phyloP scores from a whole-genome alignment of 371 early-diverging fungal species.

The Capillidium rhysosporum region DNA sequence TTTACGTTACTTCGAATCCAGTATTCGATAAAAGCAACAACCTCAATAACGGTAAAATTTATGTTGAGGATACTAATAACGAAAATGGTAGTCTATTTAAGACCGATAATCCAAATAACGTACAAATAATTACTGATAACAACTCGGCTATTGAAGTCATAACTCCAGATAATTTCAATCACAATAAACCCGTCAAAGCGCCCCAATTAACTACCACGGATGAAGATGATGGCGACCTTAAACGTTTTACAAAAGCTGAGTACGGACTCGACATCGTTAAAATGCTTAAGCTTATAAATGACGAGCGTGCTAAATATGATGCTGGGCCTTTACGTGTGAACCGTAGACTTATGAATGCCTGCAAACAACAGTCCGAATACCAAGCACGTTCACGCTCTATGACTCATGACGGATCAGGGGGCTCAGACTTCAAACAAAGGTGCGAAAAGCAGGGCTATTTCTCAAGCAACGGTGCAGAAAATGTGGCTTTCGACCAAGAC shows the following conservation, averaged over 20 bases:
- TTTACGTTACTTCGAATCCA: no score
- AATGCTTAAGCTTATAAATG: not conserved
- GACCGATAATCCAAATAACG: no score
- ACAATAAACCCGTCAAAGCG: no score
- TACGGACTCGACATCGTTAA: not conserved
- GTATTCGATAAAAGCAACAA: no score
- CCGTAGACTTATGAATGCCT: conserved; percentile 8
- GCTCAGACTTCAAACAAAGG: conserved; percentile 7
- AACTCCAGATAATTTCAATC: no score
- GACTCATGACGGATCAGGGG: conserved; percentile 13
- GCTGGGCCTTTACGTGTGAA: not conserved
- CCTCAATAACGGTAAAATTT: no score
- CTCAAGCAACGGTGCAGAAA: conserved; percentile 16
- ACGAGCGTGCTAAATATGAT: not conserved
- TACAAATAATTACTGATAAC: not conserved
- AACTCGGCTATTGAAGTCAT: no score
- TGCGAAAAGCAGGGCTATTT: conserved; percentile 6
- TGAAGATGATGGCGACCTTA: no score
- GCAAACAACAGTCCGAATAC: conserved; percentile 7
- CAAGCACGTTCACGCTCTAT: conserved; percentile 9
- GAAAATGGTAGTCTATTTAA: no score
- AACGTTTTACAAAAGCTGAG: no score
- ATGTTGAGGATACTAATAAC: no score
- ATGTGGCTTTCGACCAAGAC: conserved; percentile 18
- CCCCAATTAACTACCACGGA: no score